These are phyloP conservation scores for Cryphonectria carpinicola DNA, from an alignment of 2,329 filamentous ascomycete genomes.

Conservation along the genomic window DNA sequence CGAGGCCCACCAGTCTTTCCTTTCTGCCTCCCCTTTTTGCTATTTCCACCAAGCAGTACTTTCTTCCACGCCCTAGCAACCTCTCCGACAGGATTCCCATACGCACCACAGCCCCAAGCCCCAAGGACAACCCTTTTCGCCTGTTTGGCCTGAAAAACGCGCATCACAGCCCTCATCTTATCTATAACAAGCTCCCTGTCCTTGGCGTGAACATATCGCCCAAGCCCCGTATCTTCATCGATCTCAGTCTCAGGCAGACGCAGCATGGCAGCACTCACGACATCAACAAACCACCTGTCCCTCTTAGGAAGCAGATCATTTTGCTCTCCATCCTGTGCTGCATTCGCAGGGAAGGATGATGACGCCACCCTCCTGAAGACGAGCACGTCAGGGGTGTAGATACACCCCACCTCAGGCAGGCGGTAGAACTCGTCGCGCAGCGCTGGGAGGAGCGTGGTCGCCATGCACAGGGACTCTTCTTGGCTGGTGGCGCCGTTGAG, in stretches of 20 bases:
- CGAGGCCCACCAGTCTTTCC: background rate
- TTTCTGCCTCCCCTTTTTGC: conserved; percentile 15
- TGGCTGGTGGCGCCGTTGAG: conserved; percentile 62
- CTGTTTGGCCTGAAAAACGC: conserved; percentile 52
- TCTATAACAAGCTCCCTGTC: conserved; percentile 54
- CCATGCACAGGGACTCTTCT: conserved; percentile 65
- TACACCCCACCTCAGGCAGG: conserved; percentile 58
- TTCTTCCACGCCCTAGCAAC: conserved; percentile 60
- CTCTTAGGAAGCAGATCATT: conserved; percentile 40
- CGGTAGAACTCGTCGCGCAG: conserved; percentile 63
- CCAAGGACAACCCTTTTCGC: conserved; percentile 59
- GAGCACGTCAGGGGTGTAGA: conserved; percentile 62
- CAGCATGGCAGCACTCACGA: conserved; percentile 61
- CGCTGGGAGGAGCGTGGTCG: conserved; percentile 62
- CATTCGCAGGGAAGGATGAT: conserved; percentile 33
- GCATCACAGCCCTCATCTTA: conserved; percentile 63
- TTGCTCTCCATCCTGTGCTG: background rate
- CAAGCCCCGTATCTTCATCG: conserved; percentile 38
- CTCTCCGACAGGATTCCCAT: conserved; percentile 64
- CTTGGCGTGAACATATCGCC: conserved; percentile 46
- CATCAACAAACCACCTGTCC: conserved; percentile 63
- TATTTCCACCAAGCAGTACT: conserved; percentile 41
- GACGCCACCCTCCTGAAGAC: conserved; percentile 51
- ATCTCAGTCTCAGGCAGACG: conserved; percentile 57
- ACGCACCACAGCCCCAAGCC: conserved; percentile 68